Base-by-base conservation (phyloP, 164 flowering plant species). In the Buxus sempervirens region DNA sequence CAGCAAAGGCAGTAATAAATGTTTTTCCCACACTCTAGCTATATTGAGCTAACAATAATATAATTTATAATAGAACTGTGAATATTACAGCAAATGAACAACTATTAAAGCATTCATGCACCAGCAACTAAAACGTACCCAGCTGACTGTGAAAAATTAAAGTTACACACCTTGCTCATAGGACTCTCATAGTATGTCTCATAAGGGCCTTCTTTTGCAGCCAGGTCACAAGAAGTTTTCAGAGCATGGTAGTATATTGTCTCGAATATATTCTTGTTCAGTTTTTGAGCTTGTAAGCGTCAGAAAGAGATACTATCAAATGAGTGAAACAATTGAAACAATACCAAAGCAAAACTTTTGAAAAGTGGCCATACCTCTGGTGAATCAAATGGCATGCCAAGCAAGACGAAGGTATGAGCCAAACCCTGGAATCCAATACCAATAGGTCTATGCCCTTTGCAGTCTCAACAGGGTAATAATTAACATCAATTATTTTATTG, bases 401-500 rank as follows among this genome's bases (percentile, higher is more conserved):
- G 88, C 65, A 88, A 76, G 36, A 90, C 88, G 79, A 90, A 90
- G 10, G 90, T 72, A 69, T 90, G 93, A 41, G 96, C 96, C 76
- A 88, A 91, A 54, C 96, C 96, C 65, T 90, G 96, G 60, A 90
- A 88, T 60, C 96, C 96, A 78, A 90, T 84, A 55, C 93, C 96
- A 75, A 88, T 85, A 13, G 96, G 91, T 62, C 96, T 81, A 65
- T 90, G 88, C 2, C 86, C 72, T 54, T 83, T 45, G 93, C 93
- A 81, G 85, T 86, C 67, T 88, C 93, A 73, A 88, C 93, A 9
- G 96, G 93, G 65, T 88, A 90, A 73, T 81, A 84, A 68, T 90
- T 90, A 15, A 84, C 81, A 82, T 88, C 93, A 72, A 90, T 90
- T 41, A 90, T 86, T 72, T 86, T 88, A 80, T 90, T 90, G 38